Base-by-base conservation (phyloP, 495 filamentous ascomycete species). In the Neurospora intermedia region DNA sequence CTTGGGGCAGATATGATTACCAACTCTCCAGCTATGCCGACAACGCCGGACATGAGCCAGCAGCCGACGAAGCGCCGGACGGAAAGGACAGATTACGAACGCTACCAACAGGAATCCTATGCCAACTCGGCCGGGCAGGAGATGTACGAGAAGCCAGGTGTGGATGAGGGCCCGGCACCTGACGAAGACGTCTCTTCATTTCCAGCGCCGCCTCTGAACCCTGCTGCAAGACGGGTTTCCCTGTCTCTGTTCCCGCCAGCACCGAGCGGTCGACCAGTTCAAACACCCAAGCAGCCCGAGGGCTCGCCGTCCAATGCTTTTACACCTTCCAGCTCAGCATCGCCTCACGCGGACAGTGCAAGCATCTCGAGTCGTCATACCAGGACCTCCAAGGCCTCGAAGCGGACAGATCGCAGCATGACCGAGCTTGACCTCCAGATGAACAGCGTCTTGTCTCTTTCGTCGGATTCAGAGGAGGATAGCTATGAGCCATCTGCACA, bases 71-170 rank as follows among this genome's bases (percentile, higher is more conserved):
- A 72, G 43, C 73, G 79, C 42, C 75, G 78, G 70, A 71, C 73
- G 35, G 76, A 80, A 13, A 74, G 75, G 73, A 71, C 73, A 80
- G 75, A 62, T 74, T 87, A 88, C 74, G 81, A 87, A 69, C 83
- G 87, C 75, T 88, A 88, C 73, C 85, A 88, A 71, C 82, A 85
- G 74, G 81, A 82, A 74, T 81, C 84, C 4, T 84, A 86, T 66
- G 79, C 81, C 4, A 74, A 83, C 42, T 77, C 77, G 11, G 74
- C 86, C 75, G 81, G 77, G n/a, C 78, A 79, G 72, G 81, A 80
- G 3, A 42, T 72, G 11, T 74, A 69, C 0, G 73, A 73, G 42
- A 23, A 5, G 31, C 16, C n/a, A 39, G 72, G 73, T 70, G 31
- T 69, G 69, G 35, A 15, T 31, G 35, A 71, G 20, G 72, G 59